Evolutionary conservation across 2,329 filamentous ascomycete genomes (phyloP), one percentile per base, ranked within the genome.

Genomic region (Coccinonectria pachysandricola): DNA sequence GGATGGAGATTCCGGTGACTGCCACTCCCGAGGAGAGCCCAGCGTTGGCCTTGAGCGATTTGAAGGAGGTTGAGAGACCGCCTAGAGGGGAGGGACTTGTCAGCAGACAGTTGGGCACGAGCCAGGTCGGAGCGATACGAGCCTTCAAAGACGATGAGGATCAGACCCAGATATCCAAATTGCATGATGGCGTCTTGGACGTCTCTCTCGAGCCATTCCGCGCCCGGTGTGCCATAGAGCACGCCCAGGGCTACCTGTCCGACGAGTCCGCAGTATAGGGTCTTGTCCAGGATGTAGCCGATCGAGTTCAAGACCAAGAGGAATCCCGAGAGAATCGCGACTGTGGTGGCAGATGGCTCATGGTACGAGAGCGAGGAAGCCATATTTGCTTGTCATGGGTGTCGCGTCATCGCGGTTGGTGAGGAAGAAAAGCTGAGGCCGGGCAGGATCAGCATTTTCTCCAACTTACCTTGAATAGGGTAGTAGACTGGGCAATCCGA

Each of bases 121-220:
- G n/a, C n/a, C n/a, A n/a, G n/a, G n/a, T n/a, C n/a, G n/a, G n/a
- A n/a, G n/a, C n/a, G n/a, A n/a, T n/a, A 11, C 18, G 15, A 5
- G 65, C 74, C 77, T 59, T 85, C 75, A 46, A 73, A 85, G 0
- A 86, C 78, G 1, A 86, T 54, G 14, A 83, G 53, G 6, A 86
- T 65, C n/a, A 86, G 49, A 0, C 81, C 80, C 0, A 86, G 52
- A 44, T 86, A 87, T 1, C 81, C 81, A 2, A 86, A 49, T 32
- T 79, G 66, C 12, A 77, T 65, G 15, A 81, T 59, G 0, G 62
- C 59, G 11, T 64, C 44, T 50, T 86, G 64, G 2, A 60, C 51
- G 4, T 64, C 55, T 0, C 30, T 12, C 1, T 60, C 56, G 1
- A 87, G 62, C 65, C 68, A 75, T 46, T 69, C 62, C 3, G 60